These are phyloP conservation scores for Artemisia annua DNA, from an alignment of 129 eudicot species.

Conservation along the genomic window DNA sequence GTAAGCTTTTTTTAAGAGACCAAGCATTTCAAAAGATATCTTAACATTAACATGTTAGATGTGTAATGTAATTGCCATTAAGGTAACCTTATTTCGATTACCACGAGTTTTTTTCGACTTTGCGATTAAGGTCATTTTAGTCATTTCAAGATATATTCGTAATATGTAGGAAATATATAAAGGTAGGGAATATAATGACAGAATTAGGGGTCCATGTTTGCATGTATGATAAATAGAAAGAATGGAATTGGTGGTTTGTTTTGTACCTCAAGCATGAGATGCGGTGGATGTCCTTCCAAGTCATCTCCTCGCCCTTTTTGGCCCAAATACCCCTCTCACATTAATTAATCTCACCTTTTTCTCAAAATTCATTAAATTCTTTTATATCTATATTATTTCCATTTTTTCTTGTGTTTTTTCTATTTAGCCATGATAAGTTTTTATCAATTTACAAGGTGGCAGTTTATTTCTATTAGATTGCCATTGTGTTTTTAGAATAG, in stretches of 20 bases:
- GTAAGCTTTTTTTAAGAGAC: too few species aligned
- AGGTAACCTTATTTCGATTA: too few species aligned
- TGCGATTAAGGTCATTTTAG: not conserved
- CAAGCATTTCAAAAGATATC: too few species aligned
- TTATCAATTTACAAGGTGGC: too few species aligned
- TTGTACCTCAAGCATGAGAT: conserved; percentile 30
- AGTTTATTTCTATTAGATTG: too few species aligned
- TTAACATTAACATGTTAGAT: not conserved
- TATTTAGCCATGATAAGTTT: not conserved
- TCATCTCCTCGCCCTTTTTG: conserved; percentile 28
- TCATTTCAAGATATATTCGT: not conserved
- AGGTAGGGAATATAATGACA: not conserved
- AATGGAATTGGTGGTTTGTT: conserved; percentile 41
- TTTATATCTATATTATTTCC: not conserved
- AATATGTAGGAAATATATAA: not conserved
- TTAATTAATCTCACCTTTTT: conserved; percentile 19
- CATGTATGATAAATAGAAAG: not conserved
- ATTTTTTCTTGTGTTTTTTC: not conserved
- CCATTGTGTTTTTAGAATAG: too few species aligned
- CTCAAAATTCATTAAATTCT: conserved; percentile 7
- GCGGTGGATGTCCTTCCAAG: conserved; percentile 31
- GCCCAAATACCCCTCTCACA: conserved; percentile 20
- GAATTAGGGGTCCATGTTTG: conserved; percentile 14
- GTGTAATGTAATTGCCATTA: not conserved
- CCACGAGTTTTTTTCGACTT: not conserved